Evolutionary conservation across 2,329 filamentous ascomycete genomes (phyloP), one percentile per base, ranked within the genome.

Genomic region (Ophiosphaerella korrae): DNA sequence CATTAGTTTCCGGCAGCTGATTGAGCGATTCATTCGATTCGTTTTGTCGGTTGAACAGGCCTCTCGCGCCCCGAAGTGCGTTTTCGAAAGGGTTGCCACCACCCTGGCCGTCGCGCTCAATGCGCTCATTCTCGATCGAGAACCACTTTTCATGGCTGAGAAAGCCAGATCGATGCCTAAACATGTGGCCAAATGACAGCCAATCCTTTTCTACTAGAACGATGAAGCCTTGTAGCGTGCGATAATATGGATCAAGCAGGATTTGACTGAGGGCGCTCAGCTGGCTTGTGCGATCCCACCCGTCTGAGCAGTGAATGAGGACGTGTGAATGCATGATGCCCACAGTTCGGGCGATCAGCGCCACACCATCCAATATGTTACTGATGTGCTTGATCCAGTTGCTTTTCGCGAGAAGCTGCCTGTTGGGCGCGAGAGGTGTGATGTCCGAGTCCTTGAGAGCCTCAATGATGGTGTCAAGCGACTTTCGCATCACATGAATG

Each of bases 101-200:
- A n/a, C 61, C 60, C 16, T 56, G 58, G 7, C 53, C 55, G n/a
- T 72, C 68, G 16, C 71, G 66, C 76, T 89, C 79, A 80, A 88
- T 75, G 75, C 82, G 77, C 72, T 97, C 93, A 63, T 88, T 92
- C 70, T 97, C 90, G 23, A 90, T 84, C 14, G 85, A 81, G 68
- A 99, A 99, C 92, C 92, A 97, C 67, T 95, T 96, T 60, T 97
- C 93, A 58, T 90, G 90, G 66, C 87, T 91, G 48, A 97, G 77
- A 62, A 89, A 89, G 3, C 94, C 94, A 12, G 90, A 90, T n/a
- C 94, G 87, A 64, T 96, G 86, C 47, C 92, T 86, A 75, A 99
- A 99, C 88, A 96, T 97, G 74, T 99, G 93, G 1, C 94, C 94
- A 75, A 97, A 99, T 0, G 93, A 94, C 11, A 99, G 77, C 90